phyloP scores from a whole-genome alignment of 164 flowering plant genomes.

The Malania oleifera region DNA sequence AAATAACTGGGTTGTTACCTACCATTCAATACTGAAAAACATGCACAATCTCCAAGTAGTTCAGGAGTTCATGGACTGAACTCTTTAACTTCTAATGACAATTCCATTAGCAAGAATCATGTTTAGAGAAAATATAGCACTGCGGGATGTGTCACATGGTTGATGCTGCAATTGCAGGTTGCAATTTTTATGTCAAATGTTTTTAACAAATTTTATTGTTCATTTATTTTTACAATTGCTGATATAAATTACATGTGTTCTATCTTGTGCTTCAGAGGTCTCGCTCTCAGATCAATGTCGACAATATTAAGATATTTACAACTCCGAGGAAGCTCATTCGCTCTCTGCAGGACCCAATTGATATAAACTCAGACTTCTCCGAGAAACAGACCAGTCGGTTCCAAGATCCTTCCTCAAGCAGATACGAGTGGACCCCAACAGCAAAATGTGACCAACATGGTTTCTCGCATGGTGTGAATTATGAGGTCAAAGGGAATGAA shows the following conservation, averaged over 20 bases:
- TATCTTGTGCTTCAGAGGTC: conserved; percentile 45
- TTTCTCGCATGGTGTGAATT: conserved; percentile 5
- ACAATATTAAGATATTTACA: conserved; percentile 44
- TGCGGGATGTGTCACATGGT: no score
- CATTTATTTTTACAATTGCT: background rate
- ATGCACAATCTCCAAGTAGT: no score
- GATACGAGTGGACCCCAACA: conserved; percentile 35
- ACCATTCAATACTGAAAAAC: no score
- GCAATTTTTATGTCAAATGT: no score
- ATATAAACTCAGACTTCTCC: conserved; percentile 26
- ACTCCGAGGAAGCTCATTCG: conserved; percentile 82
- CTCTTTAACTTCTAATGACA: no score
- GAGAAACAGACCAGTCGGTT: conserved; percentile 28
- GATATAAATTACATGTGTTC: background rate
- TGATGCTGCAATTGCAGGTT: no score
- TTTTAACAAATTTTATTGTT: background rate
- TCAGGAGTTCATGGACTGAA: no score
- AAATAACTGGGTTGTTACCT: no score
- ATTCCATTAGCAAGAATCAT: no score
- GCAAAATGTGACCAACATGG: conserved; percentile 25
- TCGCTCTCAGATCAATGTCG: conserved; percentile 43
- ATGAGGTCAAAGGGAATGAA: conserved; percentile 18
- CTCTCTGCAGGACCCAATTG: conserved; percentile 59
- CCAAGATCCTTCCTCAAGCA: conserved; percentile 37
- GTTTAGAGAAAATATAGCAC: no score